Evolutionary conservation across 2,329 filamentous ascomycete species (phyloP).

Genomic region (Aspergillus pseudotamarii): DNA sequence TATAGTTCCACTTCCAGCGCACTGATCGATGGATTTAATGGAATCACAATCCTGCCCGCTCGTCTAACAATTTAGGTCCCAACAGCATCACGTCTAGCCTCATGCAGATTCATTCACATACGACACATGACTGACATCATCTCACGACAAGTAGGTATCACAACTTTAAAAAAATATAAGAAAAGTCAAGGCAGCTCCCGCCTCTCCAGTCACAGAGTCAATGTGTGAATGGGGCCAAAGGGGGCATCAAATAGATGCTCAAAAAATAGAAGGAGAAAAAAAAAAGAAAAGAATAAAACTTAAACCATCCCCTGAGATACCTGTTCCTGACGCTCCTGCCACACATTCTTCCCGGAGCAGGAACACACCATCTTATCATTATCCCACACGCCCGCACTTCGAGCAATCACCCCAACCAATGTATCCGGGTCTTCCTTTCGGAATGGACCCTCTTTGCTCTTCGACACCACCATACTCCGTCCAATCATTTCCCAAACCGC

Average conservation of each 20-base stretch:
- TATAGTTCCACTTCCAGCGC: neutral
- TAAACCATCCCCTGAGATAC: constrained; percentile 87
- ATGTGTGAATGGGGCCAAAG: neutral
- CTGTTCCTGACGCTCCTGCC: constrained; percentile 94
- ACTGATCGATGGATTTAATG: neutral
- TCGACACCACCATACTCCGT: constrained; percentile 83
- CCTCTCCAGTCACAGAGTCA: neutral
- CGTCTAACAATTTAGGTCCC: neutral
- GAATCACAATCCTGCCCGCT: neutral
- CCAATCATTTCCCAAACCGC: constrained; percentile 97
- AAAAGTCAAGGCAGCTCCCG: neutral
- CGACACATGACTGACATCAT: neutral
- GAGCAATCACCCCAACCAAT: constrained; percentile 87
- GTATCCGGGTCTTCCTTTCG: constrained; percentile 79
- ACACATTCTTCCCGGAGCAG: constrained; percentile 95
- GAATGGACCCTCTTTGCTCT: constrained; percentile 61
- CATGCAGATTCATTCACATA: neutral
- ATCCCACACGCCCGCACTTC: constrained; percentile 97
- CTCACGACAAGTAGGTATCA: neutral
- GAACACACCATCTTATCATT: constrained; percentile 98
- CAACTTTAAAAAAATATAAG: neutral
- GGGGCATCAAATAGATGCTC: neutral
- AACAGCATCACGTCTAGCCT: neutral
- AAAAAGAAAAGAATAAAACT: neutral
- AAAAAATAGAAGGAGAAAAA: neutral